These are phyloP conservation scores for Chrysoporthe deuterocubensis DNA, from an alignment of 2,329 filamentous ascomycete species.

Conservation along the genomic window DNA sequence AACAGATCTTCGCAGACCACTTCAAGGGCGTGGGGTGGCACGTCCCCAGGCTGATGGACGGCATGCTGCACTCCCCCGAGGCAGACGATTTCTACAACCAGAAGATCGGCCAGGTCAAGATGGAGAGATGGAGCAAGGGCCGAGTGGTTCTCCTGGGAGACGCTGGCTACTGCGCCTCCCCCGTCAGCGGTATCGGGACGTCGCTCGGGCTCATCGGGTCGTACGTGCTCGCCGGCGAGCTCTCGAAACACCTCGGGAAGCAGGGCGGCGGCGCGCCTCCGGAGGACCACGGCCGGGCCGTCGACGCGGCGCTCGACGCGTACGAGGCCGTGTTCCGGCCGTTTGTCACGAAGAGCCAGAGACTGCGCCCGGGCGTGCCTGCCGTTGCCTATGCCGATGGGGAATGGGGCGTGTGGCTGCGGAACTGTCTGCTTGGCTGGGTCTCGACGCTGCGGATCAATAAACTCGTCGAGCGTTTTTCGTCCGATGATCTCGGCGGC, in stretches of 20 bases:
- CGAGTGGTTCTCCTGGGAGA: constrained; percentile 59
- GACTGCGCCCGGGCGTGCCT: constrained; percentile 28
- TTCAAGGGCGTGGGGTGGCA: constrained; percentile 47
- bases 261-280: neutral
- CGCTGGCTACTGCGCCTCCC: constrained; percentile 54
- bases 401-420: constrained; percentile 27
- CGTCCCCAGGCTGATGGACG: constrained; percentile 45
- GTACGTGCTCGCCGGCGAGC: constrained; percentile 62
- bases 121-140: constrained; percentile 48
- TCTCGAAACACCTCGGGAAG: constrained; percentile 38
- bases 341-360: constrained; percentile 48
- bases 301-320: constrained; percentile 41
- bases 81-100: constrained; percentile 52
- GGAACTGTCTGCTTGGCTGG: constrained; percentile 13
- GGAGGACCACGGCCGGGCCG: constrained; percentile 26
- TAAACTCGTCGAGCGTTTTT: constrained; percentile 16
- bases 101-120: constrained; percentile 49
- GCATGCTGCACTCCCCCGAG: constrained; percentile 39
- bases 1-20: constrained; percentile 18
- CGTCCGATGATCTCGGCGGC: constrained; percentile 22
- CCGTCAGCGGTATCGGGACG: constrained; percentile 56
- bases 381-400: constrained; percentile 13
- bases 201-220: constrained; percentile 52
- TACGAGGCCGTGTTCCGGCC: constrained; percentile 52
- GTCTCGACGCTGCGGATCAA: constrained; percentile 6